phyloP scores from a whole-genome alignment of 495 filamentous ascomycete genomes.

The Podospora bellae-mahoneyi region DNA sequence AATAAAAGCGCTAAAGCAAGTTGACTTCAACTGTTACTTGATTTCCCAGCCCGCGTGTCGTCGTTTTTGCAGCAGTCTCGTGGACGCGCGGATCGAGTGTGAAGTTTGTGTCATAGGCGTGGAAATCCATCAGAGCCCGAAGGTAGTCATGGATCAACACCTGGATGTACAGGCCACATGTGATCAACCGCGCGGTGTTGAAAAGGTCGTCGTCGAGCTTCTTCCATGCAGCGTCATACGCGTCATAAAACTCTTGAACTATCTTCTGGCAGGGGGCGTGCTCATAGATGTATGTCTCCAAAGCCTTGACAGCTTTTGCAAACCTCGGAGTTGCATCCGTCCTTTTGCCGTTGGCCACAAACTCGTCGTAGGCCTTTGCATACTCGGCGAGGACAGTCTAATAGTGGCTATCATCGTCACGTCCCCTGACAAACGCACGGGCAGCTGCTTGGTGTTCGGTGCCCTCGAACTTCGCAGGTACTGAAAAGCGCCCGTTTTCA shows the following conservation, averaged over 20 bases:
- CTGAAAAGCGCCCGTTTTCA: slow-evolving; percentile 65
- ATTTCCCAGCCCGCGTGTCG: slow-evolving; percentile 66
- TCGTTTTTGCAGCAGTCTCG: slow-evolving; percentile 48
- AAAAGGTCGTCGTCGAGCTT: slow-evolving; percentile 81
- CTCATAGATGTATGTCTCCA: too few relatives aligned
- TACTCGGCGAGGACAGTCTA: slow-evolving; percentile 36
- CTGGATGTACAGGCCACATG: slow-evolving; percentile 76
- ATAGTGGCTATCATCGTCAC: too few relatives aligned
- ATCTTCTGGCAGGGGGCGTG: too few relatives aligned
- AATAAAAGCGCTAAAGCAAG: slow-evolving; percentile 72
- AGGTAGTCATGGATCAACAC: slow-evolving; percentile 77
- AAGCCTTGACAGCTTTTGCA: too few relatives aligned
- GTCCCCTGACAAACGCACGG: too few relatives aligned
- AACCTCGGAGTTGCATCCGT: too few relatives aligned
- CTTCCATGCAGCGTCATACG: too few relatives aligned
- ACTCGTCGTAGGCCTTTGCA: slow-evolving; percentile 48
- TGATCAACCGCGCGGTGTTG: slow-evolving; percentile 72
- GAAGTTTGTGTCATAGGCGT: slow-evolving; percentile 70
- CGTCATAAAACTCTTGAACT: too few relatives aligned
- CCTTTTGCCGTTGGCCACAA: too few relatives aligned
- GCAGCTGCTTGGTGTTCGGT: slow-evolving; percentile 21
- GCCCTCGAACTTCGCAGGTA: slow-evolving; percentile 41
- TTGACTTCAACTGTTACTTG: slow-evolving; percentile 77
- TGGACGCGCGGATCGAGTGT: slow-evolving; percentile 70
- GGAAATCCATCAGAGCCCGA: slow-evolving; percentile 74